Evolutionary conservation across 768 basidiomycete species (phyloP).

Genomic region (Antrodiella citrinella): DNA sequence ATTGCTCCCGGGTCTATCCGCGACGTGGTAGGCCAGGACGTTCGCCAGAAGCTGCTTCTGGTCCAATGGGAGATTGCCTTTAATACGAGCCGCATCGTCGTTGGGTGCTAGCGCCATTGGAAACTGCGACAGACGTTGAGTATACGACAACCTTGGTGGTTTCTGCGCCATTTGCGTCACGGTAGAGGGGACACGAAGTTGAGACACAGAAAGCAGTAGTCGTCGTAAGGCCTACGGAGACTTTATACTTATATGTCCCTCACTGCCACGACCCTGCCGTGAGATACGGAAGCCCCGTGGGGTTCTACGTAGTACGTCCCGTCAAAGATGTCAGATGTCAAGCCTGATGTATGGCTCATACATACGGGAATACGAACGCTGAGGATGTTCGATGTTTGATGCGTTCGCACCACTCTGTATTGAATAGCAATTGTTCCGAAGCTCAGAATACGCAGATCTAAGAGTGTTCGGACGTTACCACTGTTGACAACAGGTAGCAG

Average conservation of each 20-base stretch:
- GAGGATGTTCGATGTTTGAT: no score
- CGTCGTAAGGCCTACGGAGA: not conserved
- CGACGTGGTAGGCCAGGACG: conserved; percentile 17
- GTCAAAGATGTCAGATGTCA: no score
- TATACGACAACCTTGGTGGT: conserved; percentile 1
- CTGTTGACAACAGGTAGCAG: no score
- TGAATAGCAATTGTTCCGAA: no score
- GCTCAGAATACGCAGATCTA: no score
- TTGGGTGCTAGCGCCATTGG: conserved; percentile 19
- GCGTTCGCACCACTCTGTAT: no score
- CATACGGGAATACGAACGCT: no score
- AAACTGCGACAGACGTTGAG: conserved; percentile 7
- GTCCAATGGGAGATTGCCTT: conserved; percentile 15
- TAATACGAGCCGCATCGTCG: conserved; percentile 13
- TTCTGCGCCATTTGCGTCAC: not conserved
- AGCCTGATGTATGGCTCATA: no score
- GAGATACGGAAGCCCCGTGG: no score
- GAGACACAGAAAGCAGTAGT: not conserved
- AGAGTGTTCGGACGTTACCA: no score
- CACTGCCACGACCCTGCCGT: no score
- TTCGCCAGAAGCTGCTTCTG: conserved; percentile 15
- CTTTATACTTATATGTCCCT: not conserved
- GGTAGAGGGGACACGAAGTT: not conserved
- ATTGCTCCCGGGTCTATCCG: conserved; percentile 8
- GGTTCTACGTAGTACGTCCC: no score